Percentiles rank a stretch among this genome's conserved stretches.
Conservation (phyloP, 2,329 filamentous ascomycete species). For the Aspergillus costaricaensis region DNA sequence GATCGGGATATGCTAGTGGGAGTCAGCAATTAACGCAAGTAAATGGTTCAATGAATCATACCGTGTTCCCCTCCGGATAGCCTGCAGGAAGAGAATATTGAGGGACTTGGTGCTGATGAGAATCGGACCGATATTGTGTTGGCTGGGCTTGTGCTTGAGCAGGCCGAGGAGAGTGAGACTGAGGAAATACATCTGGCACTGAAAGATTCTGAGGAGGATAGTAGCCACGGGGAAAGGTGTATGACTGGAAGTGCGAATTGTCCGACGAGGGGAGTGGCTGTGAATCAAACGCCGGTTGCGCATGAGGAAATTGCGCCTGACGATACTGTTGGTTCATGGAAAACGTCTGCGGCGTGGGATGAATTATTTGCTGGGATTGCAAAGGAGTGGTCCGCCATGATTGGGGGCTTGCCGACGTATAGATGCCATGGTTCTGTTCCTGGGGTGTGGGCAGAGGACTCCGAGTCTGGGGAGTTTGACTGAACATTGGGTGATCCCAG, state of each 20-base stretch:
- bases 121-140: slow-evolving; percentile 20
- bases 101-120: slow-evolving; percentile 24
- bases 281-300: slow-evolving; percentile 34
- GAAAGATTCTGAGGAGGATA: slow-evolving; percentile 33
- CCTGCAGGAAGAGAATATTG: slow-evolving; percentile 32
- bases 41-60: slow-evolving; percentile 13
- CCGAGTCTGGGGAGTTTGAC: slow-evolving; percentile 27
- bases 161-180: slow-evolving; percentile 27
- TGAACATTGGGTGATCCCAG: slow-evolving; percentile 42
- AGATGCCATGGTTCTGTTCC: slow-evolving; percentile 36
- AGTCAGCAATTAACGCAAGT: slow-evolving; percentile 15
- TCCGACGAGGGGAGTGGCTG: slow-evolving; percentile 31
- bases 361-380: slow-evolving; percentile 28
- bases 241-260: slow-evolving; percentile 36
- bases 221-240: slow-evolving; percentile 34
- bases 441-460: slow-evolving; percentile 27
- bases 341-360: slow-evolving; percentile 30
- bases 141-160: slow-evolving; percentile 26
- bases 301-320: slow-evolving; percentile 35
- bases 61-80: slow-evolving; percentile 29
- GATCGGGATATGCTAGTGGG: slow-evolving; percentile 27
- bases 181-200: slow-evolving; percentile 31
- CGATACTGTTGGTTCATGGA: slow-evolving; percentile 33
- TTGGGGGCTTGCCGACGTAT: slow-evolving; percentile 32
- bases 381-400: slow-evolving; percentile 37